phyloP scores from a whole-genome alignment of 108 stramenopile genomes.

The Pelagomonas calceolata region DNA sequence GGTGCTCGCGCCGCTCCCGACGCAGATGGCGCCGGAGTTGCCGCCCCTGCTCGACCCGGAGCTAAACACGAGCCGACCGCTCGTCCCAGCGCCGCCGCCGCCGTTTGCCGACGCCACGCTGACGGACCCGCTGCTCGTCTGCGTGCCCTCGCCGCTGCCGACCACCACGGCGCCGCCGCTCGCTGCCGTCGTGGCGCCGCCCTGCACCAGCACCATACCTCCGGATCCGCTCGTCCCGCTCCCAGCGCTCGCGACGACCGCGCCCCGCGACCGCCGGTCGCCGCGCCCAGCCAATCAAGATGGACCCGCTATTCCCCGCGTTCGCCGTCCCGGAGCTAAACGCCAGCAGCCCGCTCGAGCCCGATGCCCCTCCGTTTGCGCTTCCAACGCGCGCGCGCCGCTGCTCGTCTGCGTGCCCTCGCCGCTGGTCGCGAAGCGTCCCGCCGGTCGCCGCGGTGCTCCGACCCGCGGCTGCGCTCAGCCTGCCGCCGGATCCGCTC shows the following conservation, averaged over 20 bases:
- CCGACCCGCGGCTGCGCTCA: too few relatives aligned
- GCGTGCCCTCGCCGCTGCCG: background rate
- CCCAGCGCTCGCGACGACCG: too few relatives aligned
- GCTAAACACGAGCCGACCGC: background rate
- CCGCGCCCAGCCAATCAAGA: background rate
- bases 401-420: background rate
- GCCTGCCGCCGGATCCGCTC: too few relatives aligned
- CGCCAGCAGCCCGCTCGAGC: background rate
- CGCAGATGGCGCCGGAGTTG: background rate
- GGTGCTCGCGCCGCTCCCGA: background rate
- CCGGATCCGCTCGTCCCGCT: too few relatives aligned
- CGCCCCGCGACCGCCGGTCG: too few relatives aligned
- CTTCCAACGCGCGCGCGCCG: background rate
- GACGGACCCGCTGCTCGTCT: background rate
- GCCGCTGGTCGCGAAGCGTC: background rate
- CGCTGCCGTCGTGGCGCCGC: too few relatives aligned
- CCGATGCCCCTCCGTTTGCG: background rate
- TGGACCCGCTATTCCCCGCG: background rate
- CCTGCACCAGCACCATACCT: too few relatives aligned
- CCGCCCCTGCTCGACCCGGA: background rate
- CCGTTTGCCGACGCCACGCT: background rate
- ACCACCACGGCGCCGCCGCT: too few relatives aligned
- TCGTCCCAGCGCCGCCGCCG: background rate
- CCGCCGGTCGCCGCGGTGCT: too few relatives aligned
- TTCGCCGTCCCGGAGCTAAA: background rate